These are phyloP conservation scores for Citrus mangshanensis DNA, from an alignment of 345 rosid species.

Conservation along the genomic window DNA sequence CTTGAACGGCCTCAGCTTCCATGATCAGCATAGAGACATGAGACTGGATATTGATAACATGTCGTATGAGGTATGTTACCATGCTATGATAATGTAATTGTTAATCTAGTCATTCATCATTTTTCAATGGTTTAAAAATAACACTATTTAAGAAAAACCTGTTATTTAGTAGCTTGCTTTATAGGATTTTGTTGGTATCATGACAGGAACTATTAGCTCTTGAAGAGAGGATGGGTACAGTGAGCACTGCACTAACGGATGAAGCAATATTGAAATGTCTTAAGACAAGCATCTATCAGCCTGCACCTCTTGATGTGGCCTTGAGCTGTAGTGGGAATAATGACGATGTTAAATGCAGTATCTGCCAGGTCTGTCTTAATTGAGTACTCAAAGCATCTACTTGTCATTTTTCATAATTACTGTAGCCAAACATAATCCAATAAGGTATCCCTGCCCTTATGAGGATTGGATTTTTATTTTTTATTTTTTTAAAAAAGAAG, in stretches of 20 bases:
- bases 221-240: conserved; percentile 94
- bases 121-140: background rate
- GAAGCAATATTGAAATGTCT: conserved; percentile 74
- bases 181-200: conserved; percentile 8
- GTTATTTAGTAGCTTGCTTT: background rate
- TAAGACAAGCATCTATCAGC: conserved; percentile 49
- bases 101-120: background rate
- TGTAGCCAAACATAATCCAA: background rate
- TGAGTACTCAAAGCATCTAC: background rate
- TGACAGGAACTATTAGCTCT: conserved; percentile 86
- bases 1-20: conserved; percentile 61
- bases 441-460: background rate
- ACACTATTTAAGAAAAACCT: background rate
- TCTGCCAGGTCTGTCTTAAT: conserved; percentile 71
- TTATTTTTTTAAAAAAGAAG: background rate
- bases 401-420: background rate
- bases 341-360: conserved; percentile 74
- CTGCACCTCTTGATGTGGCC: conserved; percentile 25
- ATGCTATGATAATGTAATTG: background rate
- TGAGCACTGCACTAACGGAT: conserved; percentile 91
- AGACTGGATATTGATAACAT: conserved; percentile 93
- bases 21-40: conserved; percentile 94
- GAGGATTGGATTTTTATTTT: background rate
- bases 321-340: conserved; percentile 24
- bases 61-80: conserved; percentile 86